A percentile compares a stretch with the other conserved stretches of the same genome.
phyloP scores from a whole-genome alignment of 225 moss, liverwort and hornwort species.

The Polytrichum formosum region DNA sequence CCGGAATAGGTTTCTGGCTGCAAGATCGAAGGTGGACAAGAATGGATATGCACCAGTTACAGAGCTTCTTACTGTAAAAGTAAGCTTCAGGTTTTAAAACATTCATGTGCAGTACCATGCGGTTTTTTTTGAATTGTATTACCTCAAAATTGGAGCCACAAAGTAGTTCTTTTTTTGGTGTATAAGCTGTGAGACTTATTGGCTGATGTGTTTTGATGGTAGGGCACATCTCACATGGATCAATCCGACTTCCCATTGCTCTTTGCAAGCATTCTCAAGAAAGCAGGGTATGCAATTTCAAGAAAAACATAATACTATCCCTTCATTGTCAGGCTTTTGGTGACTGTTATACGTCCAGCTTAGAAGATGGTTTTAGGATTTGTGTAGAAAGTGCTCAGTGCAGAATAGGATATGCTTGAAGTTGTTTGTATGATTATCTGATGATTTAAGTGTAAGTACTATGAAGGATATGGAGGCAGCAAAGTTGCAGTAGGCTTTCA shows the following conservation, averaged over 20 bases:
- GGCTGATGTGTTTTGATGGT: slow-evolving; percentile 4
- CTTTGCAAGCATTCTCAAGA: slow-evolving; percentile 29
- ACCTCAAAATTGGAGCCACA: background rate
- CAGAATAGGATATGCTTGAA: no score
- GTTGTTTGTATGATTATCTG: no score
- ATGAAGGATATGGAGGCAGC: no score
- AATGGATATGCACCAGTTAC: slow-evolving; percentile 50
- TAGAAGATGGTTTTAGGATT: no score
- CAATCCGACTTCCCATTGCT: slow-evolving; percentile 59
- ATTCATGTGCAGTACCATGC: background rate
- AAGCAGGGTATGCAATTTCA: slow-evolving; percentile 22
- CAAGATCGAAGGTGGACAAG: slow-evolving; percentile 40
- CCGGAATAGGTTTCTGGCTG: slow-evolving; percentile 60
- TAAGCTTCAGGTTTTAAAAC: slow-evolving; percentile 7
- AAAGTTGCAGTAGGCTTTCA: no score
- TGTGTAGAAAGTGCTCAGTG: no score
- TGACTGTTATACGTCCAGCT: no score
- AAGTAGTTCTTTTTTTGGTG: background rate
- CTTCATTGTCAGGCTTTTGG: no score
- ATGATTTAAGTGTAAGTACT: no score
- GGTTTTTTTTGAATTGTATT: background rate
- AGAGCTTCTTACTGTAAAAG: slow-evolving; percentile 72
- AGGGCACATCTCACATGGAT: slow-evolving; percentile 65
- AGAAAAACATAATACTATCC: no score
- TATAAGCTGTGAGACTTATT: background rate